Evolutionary conservation across 345 rosid genomes (phyloP).

Genomic region (Syzygium grande): DNA sequence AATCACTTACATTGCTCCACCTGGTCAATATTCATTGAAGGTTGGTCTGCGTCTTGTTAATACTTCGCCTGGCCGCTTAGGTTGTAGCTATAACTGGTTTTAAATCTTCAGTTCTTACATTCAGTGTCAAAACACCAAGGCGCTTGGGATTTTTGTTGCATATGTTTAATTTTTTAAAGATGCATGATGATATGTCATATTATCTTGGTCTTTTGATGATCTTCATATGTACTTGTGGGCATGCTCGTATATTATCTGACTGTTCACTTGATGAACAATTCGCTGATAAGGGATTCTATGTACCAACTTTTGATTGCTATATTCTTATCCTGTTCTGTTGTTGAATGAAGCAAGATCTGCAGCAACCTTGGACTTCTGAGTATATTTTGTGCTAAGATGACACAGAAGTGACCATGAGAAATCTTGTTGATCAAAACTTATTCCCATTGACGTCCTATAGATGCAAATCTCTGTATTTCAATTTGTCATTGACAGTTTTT

Average conservation of each 20-base stretch:
- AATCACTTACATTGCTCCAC: slow-evolving; percentile 81
- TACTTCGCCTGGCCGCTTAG: neutral
- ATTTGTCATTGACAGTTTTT: neutral
- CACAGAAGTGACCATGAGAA: neutral
- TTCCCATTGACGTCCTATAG: neutral
- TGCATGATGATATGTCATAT: neutral
- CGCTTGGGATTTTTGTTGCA: neutral
- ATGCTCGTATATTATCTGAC: neutral
- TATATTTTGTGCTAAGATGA: neutral
- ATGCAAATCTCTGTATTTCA: neutral
- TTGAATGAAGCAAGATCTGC: neutral
- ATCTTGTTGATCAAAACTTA: neutral
- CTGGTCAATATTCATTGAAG: slow-evolving; percentile 98
- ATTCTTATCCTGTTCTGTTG: neutral
- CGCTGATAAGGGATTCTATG: neutral
- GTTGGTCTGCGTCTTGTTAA: slow-evolving; percentile 23
- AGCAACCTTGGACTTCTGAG: neutral
- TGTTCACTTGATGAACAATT: neutral
- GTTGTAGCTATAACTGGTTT: neutral
- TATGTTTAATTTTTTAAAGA: neutral
- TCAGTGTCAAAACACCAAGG: neutral
- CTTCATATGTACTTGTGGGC: neutral
- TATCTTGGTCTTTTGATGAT: neutral
- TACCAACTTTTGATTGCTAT: neutral
- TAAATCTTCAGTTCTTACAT: neutral